Evolutionary conservation across 495 filamentous ascomycete genomes (phyloP).

Genomic region (Glonium stellatum): DNA sequence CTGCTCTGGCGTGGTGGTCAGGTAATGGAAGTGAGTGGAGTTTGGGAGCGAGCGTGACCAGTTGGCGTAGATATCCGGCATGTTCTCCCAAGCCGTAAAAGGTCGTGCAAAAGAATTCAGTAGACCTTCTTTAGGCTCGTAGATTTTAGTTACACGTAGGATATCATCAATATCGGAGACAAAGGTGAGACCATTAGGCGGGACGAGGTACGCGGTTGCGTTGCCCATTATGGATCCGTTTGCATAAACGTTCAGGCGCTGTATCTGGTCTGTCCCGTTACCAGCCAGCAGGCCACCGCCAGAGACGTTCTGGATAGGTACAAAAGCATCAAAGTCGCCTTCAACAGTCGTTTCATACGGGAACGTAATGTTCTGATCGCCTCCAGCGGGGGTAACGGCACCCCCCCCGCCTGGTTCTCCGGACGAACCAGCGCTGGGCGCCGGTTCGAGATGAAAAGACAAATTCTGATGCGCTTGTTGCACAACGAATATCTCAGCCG

Average conservation of each 20-base stretch:
- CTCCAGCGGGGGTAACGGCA: slow-evolving; percentile 47
- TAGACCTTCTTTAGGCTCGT: slow-evolving; percentile 62
- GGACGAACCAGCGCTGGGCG: slow-evolving; percentile 41
- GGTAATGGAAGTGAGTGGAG: slow-evolving; percentile 71
- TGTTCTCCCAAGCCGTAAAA: slow-evolving; percentile 67
- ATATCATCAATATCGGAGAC: slow-evolving; percentile 76
- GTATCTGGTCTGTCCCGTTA: slow-evolving; percentile 54
- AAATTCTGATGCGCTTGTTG: slow-evolving; percentile 60
- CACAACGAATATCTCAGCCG: slow-evolving; percentile 61
- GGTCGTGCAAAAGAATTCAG: slow-evolving; percentile 69
- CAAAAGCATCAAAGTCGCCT: slow-evolving; percentile 66
- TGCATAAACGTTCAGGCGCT: slow-evolving; percentile 59
- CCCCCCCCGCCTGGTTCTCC: slow-evolving; percentile 49
- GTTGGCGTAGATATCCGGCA: slow-evolving; percentile 67
- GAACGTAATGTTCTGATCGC: slow-evolving; percentile 49
- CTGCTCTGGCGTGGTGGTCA: slow-evolving; percentile 78
- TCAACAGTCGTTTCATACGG: slow-evolving; percentile 52
- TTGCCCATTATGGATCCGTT: slow-evolving; percentile 58
- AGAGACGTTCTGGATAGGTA: slow-evolving; percentile 47
- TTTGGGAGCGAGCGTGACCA: slow-evolving; percentile 54
- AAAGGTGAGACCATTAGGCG: slow-evolving; percentile 57
- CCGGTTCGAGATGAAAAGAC: slow-evolving; percentile 55
- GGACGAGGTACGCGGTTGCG: slow-evolving; percentile 68
- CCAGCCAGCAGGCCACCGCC: slow-evolving; percentile 49
- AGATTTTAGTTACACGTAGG: slow-evolving; percentile 76